A percentile compares a stretch with the other conserved stretches of the same genome.
Conservation (phyloP, 1,139 yeast genomes). For the Yamadazyma triangularis region DNA sequence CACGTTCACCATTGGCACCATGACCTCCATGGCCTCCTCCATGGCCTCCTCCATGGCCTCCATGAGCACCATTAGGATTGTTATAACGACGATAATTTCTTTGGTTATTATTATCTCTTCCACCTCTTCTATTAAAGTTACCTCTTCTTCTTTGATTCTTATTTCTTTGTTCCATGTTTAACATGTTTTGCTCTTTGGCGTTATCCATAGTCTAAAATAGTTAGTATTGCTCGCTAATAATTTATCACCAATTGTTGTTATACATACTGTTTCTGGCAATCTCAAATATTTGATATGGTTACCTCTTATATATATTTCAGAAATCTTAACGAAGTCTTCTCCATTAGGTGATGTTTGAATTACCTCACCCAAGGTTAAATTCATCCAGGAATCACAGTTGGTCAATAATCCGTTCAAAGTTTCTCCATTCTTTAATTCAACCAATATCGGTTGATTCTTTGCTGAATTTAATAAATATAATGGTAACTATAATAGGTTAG, state of each 20-base stretch:
- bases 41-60: no score
- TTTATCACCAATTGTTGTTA: neutral
- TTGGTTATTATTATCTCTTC: constrained; percentile 6
- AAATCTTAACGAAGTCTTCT: constrained; percentile 59
- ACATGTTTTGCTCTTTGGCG: constrained; percentile 63
- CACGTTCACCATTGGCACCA: no score
- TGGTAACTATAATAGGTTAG: constrained; percentile 57
- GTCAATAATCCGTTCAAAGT: constrained; percentile 79
- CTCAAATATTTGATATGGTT: constrained; percentile 54
- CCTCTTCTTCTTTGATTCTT: constrained; percentile 46
- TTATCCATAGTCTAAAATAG: constrained; percentile 61
- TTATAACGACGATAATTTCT: constrained; percentile 8
- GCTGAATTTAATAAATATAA: constrained; percentile 86
- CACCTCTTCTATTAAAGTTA: constrained; percentile 8
- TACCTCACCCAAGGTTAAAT: constrained; percentile 76
- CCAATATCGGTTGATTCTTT: constrained; percentile 81
- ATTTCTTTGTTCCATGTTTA: constrained; percentile 50
- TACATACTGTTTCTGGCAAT: constrained; percentile 36
- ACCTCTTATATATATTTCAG: constrained; percentile 84
- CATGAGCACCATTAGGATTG: constrained; percentile 1
- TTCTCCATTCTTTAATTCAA: constrained; percentile 91
- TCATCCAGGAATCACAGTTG: constrained; percentile 96
- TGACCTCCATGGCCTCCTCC: no score
- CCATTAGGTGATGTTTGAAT: constrained; percentile 70
- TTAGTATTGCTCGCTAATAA: constrained; percentile 6